Evolutionary conservation across 257 asterid species (phyloP), one percentile per base, ranked within the genome.

Genomic region (Cruciata laevipes): DNA sequence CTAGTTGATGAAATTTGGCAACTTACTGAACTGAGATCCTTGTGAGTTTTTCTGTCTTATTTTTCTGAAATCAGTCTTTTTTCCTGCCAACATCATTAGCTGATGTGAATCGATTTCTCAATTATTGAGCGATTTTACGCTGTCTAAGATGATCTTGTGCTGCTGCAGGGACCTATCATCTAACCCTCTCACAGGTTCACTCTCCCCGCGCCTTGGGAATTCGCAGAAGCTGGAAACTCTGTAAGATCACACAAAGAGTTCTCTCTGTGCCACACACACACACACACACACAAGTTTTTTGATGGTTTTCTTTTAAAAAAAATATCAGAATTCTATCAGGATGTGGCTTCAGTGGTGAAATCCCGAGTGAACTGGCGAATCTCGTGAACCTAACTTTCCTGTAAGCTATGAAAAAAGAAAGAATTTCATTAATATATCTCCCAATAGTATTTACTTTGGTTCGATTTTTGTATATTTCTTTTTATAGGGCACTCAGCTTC

Each of bases 331-430:
- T 91, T 79, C 84, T 91, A 13, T 88, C 94, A 25, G 96, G 94
- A 56, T 91, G 98, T 74, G 78, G 94, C 79, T 85, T 91, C 72
- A 81, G 89, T 49, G 86, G 86, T 73, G 79, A 57, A 73, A 84
- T 91, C 77, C 98, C 96, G 59, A 75, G 72, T 69, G 94, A 91
- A 74, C 64, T 91, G 66, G 98, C 95, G 67, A 85, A 84, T 35
- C 87, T 91, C 65, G 44, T 86, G 0, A 85, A 85, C 35, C 82
- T 91, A 42, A 86, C 96, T 18, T 89, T 91, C 77, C 73, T 91
- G 98, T 91, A 85, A 83, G 94, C 73, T 38, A 62, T 58, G 25
- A 16, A 18, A 59, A 53, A 69, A 53, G 7, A 20, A 4, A n/a
- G 21, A 51, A 8, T 37, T 14, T 42, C 59, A 63, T 31, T 27